These are phyloP conservation scores for Echium plantagineum DNA, from an alignment of 257 asterid species.

Conservation along the genomic window DNA sequence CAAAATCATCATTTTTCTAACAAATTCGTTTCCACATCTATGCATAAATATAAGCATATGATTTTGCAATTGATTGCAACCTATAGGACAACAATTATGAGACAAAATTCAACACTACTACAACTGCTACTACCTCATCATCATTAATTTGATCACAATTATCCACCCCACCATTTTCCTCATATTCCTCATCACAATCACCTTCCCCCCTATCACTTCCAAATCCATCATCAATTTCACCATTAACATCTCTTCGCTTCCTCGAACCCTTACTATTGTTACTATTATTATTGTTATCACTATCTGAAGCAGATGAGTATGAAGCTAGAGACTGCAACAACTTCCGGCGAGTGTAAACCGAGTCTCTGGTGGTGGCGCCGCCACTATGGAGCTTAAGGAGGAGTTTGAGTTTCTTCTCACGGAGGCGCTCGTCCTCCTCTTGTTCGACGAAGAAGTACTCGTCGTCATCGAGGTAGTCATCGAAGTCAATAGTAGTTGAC, in stretches of 20 bases:
- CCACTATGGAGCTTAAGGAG: conserved; percentile 46
- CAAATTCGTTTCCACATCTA: no score
- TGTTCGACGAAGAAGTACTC: conserved; percentile 46
- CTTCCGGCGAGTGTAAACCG: no score
- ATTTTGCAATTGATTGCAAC: no score
- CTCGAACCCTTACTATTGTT: no score
- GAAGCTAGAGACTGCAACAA: no score
- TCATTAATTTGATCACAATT: conserved; percentile 27
- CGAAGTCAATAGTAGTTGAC: conserved; percentile 81
- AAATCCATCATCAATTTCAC: not conserved
- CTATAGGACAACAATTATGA: no score
- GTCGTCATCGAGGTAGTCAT: conserved; percentile 90
- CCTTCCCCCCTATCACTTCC: not conserved
- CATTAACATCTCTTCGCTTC: no score
- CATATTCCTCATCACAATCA: conserved; percentile 35
- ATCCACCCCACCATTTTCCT: conserved; percentile 1
- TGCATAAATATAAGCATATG: no score
- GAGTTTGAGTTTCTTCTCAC: conserved; percentile 71
- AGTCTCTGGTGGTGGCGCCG: conserved; percentile 12
- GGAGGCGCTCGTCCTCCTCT: conserved; percentile 53
- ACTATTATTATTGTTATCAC: no score
- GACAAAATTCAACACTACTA: no score
- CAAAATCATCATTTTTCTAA: no score
- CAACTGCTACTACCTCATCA: conserved; percentile 1
- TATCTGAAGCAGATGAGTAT: no score